Conservation (phyloP, 106 monocot species). For the Amphibolis antarctica region DNA sequence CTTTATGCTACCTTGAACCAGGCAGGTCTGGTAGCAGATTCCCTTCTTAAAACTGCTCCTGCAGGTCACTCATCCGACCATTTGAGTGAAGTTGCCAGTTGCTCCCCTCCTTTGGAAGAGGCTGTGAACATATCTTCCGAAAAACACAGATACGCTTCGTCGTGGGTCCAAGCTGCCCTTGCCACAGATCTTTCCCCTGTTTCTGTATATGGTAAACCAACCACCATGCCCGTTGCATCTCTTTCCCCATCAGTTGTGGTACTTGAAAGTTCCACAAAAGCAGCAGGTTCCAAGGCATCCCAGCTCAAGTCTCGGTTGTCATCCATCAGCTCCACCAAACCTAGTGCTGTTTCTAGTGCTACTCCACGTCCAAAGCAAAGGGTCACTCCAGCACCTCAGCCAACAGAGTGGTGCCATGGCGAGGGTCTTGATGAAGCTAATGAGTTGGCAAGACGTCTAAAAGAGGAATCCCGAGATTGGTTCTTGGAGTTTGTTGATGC, state of each 20-base stretch:
- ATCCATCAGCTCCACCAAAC: background rate
- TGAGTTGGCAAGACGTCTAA: constrained; percentile 40
- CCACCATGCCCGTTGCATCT: background rate
- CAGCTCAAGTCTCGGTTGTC: constrained; percentile 19
- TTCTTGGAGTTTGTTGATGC: constrained; percentile 77
- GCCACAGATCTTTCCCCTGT: constrained; percentile 50
- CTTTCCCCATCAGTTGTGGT: constrained; percentile 26
- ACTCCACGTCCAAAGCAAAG: constrained; percentile 17
- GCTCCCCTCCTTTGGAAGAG: constrained; percentile 21
- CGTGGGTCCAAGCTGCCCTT: constrained; percentile 62
- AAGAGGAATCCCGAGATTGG: constrained; percentile 53
- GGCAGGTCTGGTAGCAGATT: constrained; percentile 38
- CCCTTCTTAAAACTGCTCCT: constrained; percentile 24
- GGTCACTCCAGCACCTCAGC: constrained; percentile 8
- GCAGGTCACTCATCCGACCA: constrained; percentile 18
- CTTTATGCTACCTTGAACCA: constrained; percentile 39
- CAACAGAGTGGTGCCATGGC: constrained; percentile 50
- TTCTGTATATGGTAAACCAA: constrained; percentile 35
- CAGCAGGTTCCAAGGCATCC: constrained; percentile 6
- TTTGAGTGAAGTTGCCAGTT: constrained; percentile 3
- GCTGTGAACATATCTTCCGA: constrained; percentile 23
- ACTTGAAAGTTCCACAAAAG: constrained; percentile 27
- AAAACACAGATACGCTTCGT: constrained; percentile 27
- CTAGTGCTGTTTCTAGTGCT: background rate
- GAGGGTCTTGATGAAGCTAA: constrained; percentile 43